Percentiles rank a stretch among this genome's conserved stretches.
Conservation (phyloP, 805 yeast genomes). For the Candida parachauliodes region DNA sequence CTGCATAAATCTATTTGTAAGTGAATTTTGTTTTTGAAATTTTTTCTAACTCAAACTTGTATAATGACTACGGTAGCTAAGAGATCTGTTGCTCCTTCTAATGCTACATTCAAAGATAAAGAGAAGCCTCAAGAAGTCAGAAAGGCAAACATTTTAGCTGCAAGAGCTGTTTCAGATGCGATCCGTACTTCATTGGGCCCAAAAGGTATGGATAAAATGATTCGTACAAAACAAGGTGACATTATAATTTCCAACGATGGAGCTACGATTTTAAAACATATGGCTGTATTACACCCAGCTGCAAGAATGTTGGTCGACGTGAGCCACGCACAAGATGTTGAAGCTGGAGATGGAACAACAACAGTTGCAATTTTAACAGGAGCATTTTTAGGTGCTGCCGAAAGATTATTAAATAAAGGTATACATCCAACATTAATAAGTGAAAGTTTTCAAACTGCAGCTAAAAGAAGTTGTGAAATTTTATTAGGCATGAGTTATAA, state of each 20-base stretch:
- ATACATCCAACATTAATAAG: slow-evolving; percentile 95
- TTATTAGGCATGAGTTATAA: slow-evolving; percentile 80
- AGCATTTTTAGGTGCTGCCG: slow-evolving; percentile 92
- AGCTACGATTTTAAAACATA: slow-evolving; percentile 91
- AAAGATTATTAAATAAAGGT: slow-evolving; percentile 79
- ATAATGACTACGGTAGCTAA: slow-evolving; percentile 10
- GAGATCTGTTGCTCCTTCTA: slow-evolving; percentile 45
- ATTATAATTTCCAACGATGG: slow-evolving; percentile 97
- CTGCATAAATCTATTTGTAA: slow-evolving; percentile 1
- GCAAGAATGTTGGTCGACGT: slow-evolving; percentile 96
- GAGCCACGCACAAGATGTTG: slow-evolving; percentile 96
- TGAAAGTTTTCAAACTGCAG: slow-evolving; percentile 89
- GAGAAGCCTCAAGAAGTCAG: slow-evolving; percentile 96
- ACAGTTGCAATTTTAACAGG: slow-evolving; percentile 96
- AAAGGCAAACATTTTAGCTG: slow-evolving; percentile 82
- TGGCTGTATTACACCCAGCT: slow-evolving; percentile 99
- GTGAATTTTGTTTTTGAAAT: background rate
- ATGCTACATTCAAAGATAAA: slow-evolving; percentile 86
- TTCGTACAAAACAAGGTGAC: slow-evolving; percentile 87
- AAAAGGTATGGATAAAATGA: slow-evolving; percentile 99
- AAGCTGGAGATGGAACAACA: slow-evolving; percentile 99
- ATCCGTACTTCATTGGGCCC: slow-evolving; percentile 96
- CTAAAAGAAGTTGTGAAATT: slow-evolving; percentile 75
- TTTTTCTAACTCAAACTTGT: background rate
- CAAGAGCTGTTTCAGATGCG: slow-evolving; percentile 93